Evolutionary conservation across 1,284 basidiomycete genomes (phyloP).

Genomic region (Fistulinella staudtii): DNA sequence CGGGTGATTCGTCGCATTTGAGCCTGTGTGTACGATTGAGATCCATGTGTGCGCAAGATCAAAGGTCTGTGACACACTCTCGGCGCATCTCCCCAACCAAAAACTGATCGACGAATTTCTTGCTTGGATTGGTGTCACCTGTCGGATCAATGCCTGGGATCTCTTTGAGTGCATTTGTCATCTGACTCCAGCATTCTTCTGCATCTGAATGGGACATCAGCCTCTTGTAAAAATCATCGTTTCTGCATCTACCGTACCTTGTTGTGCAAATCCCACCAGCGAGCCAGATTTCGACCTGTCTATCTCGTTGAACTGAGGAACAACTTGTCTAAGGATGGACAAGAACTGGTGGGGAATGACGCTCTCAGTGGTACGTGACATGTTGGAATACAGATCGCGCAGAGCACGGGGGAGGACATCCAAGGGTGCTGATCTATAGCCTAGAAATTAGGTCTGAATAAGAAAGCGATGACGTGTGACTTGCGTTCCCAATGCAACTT

Average conservation of each 20-base stretch:
- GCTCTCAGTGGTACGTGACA: constrained; percentile 74
- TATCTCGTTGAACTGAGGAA: constrained; percentile 91
- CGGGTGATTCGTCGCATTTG: constrained; percentile 75
- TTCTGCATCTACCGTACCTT: constrained; percentile 50
- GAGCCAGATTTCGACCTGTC: constrained; percentile 45
- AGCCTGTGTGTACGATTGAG: constrained; percentile 46
- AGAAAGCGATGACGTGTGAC: constrained; percentile 19
- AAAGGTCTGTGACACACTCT: constrained; percentile 53
- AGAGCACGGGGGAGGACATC: constrained; percentile 54
- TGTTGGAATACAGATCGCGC: constrained; percentile 68
- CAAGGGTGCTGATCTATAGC: constrained; percentile 19
- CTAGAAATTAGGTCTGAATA: neutral
- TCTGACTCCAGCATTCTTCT: constrained; percentile 89
- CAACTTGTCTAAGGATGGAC: constrained; percentile 66
- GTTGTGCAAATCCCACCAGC: constrained; percentile 72
- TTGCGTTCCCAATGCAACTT: constrained; percentile 60
- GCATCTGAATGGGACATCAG: constrained; percentile 61
- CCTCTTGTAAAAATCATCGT: neutral
- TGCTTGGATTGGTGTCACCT: constrained; percentile 34
- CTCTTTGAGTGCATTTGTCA: constrained; percentile 76
- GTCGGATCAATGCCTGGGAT: constrained; percentile 45
- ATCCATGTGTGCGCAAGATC: constrained; percentile 9
- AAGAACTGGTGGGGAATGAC: constrained; percentile 78
- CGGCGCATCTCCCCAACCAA: constrained; percentile 80
- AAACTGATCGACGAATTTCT: constrained; percentile 79